Evolutionary conservation across 2,329 filamentous ascomycete species (phyloP), one percentile per base, ranked within the genome.

Genomic region (Aureobasidium musti): DNA sequence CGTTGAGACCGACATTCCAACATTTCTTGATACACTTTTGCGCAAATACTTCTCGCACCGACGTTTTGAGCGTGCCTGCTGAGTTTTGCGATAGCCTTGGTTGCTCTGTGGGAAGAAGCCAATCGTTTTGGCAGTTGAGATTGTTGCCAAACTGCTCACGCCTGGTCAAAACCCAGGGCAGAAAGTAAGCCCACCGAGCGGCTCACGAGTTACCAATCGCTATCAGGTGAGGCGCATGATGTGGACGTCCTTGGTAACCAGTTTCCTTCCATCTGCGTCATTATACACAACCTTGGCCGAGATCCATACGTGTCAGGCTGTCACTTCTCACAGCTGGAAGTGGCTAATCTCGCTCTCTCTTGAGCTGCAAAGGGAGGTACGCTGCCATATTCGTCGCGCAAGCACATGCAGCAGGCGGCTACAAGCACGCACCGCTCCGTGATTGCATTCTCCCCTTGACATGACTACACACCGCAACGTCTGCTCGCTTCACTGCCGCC

Each of bases 401-500:
- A 30, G 57, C 3, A 47, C 33, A 63, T 63, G 59, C 59, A 63
- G 57, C 57, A 61, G 23, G 56, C 56, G 56, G 56, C 56, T 45
- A 43, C 56, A 13, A 61, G 39, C 56, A 60, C 56, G 56, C 47
- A 49, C 56, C 35, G 23, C 56, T 60, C 57, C 57, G 57, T 61
- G 41, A 61, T 61, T 61, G 45, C 56, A 13, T 19, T 47, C 10
- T 61, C 26, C 23, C 26, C 28, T 61, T 37, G 47, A 49, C 57
- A 61, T 61, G 57, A 61, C 17, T 35, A 35, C 57, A 61, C 57
- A 61, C 57, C 57, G 57, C 57, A 61, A 61, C 57, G 57, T 61
- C n/a, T 49, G 26, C 28, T 61, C 57, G 57, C 57, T 61, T 49
- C 57, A 49, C 28, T 47, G 43, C 57, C 57, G 30, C 57, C 57